phyloP scores from a whole-genome alignment of 345 rosid genomes.

The Bretschneidera sinensis region DNA sequence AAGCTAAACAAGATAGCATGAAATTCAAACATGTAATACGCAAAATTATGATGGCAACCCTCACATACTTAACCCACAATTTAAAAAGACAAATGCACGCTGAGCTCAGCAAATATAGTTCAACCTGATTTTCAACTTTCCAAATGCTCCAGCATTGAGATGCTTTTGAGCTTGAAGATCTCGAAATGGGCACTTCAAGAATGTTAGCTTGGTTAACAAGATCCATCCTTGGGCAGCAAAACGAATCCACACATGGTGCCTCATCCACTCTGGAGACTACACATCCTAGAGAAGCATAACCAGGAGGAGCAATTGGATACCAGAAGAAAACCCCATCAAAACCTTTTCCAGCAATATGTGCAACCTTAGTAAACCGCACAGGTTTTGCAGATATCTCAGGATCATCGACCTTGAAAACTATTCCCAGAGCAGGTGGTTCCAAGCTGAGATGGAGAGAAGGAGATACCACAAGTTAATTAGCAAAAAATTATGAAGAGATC shows the following conservation, averaged over 20 bases:
- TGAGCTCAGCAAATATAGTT: constrained; percentile 3
- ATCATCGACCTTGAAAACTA: constrained; percentile 71
- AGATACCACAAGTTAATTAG: constrained; percentile 17
- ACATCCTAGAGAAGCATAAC: constrained; percentile 91
- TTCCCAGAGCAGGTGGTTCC: constrained; percentile 89
- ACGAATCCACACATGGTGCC: constrained; percentile 51
- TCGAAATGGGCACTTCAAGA: constrained; percentile 67
- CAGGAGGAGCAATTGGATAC: constrained; percentile 97
- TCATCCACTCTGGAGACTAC: constrained; percentile 73
- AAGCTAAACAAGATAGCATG: constrained; percentile 9
- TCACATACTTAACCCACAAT: background rate
- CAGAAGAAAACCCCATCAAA: constrained; percentile 87
- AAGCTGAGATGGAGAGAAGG: constrained; percentile 47
- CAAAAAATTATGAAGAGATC: constrained; percentile 14
- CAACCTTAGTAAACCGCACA: constrained; percentile 77
- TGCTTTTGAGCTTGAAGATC: constrained; percentile 70
- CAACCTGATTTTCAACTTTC: constrained; percentile 99
- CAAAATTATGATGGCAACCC: background rate
- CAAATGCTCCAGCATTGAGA: constrained; percentile 95
- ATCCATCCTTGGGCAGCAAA: constrained; percentile 96
- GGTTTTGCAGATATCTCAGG: constrained; percentile 85
- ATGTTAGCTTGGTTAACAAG: constrained; percentile 83
- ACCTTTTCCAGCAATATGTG: constrained; percentile 82
- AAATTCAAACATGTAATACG: background rate
- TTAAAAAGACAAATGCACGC: constrained; percentile 10